Evolutionary conservation across 169 alveolate genomes (phyloP).

Genomic region (Eimeria sp.): DNA sequence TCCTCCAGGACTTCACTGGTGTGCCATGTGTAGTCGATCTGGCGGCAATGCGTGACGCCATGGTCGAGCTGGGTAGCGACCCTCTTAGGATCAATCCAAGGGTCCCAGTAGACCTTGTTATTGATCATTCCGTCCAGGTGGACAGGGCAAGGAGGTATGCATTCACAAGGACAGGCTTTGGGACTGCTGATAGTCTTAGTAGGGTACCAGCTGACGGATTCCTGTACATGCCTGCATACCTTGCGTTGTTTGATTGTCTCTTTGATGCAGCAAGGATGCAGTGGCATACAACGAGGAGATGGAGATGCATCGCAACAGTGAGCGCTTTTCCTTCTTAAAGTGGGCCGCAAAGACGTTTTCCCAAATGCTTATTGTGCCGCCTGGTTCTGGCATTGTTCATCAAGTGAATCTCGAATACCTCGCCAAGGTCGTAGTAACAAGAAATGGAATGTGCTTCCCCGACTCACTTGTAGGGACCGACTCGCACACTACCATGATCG

Average conservation of each 20-base stretch:
- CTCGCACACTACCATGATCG: constrained; percentile 99
- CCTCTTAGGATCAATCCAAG: constrained; percentile 96
- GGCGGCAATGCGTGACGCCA: constrained; percentile 99
- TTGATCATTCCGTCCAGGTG: constrained; percentile 98
- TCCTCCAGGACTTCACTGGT: constrained; percentile 98
- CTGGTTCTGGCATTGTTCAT: constrained; percentile 99
- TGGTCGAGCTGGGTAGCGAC: constrained; percentile 94
- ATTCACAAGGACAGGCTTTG: neutral
- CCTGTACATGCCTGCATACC: neutral
- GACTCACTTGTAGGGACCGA: constrained; percentile 97
- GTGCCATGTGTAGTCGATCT: constrained; percentile 98
- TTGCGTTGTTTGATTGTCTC: neutral
- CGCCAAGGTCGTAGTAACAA: constrained; percentile 90
- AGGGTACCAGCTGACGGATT: neutral
- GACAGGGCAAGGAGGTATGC: constrained; percentile 87
- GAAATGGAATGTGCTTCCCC: constrained; percentile 77
- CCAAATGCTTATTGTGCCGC: constrained; percentile 97
- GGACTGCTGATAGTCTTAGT: neutral
- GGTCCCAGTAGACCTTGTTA: constrained; percentile 98
- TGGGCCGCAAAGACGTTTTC: constrained; percentile 98
- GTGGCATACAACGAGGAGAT: constrained; percentile 94
- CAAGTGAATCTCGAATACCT: constrained; percentile 95
- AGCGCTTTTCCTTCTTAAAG: constrained; percentile 97
- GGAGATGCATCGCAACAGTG: constrained; percentile 96
- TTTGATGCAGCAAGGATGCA: constrained; percentile 88